Base-by-base conservation (phyloP, 2,329 filamentous ascomycete genomes). In the Fonsecaea pedrosoi region DNA sequence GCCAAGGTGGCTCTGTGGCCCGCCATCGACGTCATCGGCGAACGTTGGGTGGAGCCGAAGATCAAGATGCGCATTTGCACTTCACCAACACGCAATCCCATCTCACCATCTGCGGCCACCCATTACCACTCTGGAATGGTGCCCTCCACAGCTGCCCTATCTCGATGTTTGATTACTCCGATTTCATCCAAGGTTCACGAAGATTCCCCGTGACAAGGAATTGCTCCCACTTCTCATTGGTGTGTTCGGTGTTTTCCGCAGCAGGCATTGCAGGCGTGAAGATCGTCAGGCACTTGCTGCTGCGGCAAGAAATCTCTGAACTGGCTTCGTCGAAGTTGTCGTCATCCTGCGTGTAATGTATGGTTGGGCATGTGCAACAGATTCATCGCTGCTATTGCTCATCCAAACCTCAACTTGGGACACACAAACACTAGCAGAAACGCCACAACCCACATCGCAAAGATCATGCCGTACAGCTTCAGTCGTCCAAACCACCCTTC, bases 401-500 rank as follows among this genome's bases (percentile, higher is more conserved):
- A 45, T 10, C 50, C 60, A 75, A 97, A 95, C 74, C 94, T 85
- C 76, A 97, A 79, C 82, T 97, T 98, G 0, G 94, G 94, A 76
- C 92, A 82, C 59, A 94, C 85, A 81, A 94, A 94, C 12, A 97
- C 94, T 70, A 97, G 78, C 76, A 96, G 73, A 40, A 97, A 81
- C 18, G 92, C 86, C 32, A 87, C 80, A n/a, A 96, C 73, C 89
- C 92, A 94, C 69, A 97, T 78, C 35, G 87, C 92, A 73, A 89
- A 91, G 57, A 97, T 93, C 85, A 92, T 90, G 45, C 84, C 90
- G 82, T 95, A 97, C 68, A 97, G 82, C 79, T 94, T 83, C 82
- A 96, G 86, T 60, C 94, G 82, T 5, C 90, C 93, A 87, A 86
- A 92, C 90, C 91, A 96, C 0, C 93, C 93, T 76, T 90, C 89